These are phyloP conservation scores for Phialophora macrospora DNA, from an alignment of 2,329 filamentous ascomycete genomes.

Conservation along the genomic window DNA sequence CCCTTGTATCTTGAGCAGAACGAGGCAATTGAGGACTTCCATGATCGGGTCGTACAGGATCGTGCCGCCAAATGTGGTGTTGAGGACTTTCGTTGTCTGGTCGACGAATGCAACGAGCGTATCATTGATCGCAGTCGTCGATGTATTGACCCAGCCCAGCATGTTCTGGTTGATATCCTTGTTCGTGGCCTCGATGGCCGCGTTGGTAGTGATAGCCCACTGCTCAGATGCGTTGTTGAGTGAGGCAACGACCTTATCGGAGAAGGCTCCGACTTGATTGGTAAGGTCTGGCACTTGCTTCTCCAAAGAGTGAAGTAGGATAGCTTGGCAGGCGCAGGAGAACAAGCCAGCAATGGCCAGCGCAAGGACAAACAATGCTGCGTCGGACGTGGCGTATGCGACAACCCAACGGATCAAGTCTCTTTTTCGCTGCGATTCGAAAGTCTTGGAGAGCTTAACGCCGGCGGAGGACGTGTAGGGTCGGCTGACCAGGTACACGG, in stretches of 20 bases:
- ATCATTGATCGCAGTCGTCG: conserved; percentile 79
- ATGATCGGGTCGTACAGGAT: conserved; percentile 77
- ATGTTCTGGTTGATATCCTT: conserved; percentile 80
- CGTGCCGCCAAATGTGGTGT: conserved; percentile 79
- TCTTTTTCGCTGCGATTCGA: conserved; percentile 68
- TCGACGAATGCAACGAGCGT: conserved; percentile 83
- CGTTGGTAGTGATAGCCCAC: conserved; percentile 79
- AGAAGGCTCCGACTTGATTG: conserved; percentile 76
- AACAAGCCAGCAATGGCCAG: conserved; percentile 82
- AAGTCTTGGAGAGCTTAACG: conserved; percentile 60
- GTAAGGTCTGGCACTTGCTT: conserved; percentile 77
- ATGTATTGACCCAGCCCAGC: conserved; percentile 83
- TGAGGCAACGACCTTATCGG: conserved; percentile 73
- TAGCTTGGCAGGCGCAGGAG: conserved; percentile 79
- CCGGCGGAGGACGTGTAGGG: conserved; percentile 76
- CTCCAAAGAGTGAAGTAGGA: conserved; percentile 74
- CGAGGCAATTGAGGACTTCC: conserved; percentile 82
- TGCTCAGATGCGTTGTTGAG: conserved; percentile 73
- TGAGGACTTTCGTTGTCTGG: conserved; percentile 74
- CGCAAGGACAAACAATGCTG: conserved; percentile 83
- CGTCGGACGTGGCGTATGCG: conserved; percentile 82
- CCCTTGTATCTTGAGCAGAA: conserved; percentile 81
- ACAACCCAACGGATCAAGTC: conserved; percentile 80
- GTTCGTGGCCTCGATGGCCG: conserved; percentile 68
- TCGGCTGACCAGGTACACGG: conserved; percentile 83